Percentiles rank a stretch among this genome's conserved stretches.
These are phyloP conservation scores for Hirschioporus abietinus DNA, from an alignment of 768 basidiomycete species.

Conservation along the genomic window DNA sequence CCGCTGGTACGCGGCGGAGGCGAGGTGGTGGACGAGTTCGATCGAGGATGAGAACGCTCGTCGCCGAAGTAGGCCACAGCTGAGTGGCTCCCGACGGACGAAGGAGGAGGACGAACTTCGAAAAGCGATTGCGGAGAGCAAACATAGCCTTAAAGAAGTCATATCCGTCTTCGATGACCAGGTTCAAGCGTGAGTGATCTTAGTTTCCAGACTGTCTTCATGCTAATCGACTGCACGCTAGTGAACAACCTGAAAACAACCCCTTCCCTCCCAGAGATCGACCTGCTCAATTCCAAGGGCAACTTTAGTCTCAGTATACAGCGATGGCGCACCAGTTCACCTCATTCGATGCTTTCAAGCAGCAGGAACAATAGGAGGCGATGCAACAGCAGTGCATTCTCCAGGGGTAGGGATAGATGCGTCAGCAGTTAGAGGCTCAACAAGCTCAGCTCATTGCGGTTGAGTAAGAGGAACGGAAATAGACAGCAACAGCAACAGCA, in stretches of 20 bases:
- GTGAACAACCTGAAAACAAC: constrained; percentile 24
- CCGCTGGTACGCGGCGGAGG: no score
- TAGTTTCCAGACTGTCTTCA: no score
- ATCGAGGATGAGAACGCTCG: no score
- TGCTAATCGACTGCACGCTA: no score
- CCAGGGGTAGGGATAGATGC: constrained; percentile 65
- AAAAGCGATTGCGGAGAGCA: no score
- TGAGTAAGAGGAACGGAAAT: constrained; percentile 51
- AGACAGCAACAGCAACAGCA: constrained; percentile 51
- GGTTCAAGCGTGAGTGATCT: no score
- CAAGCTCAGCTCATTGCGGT: constrained; percentile 41
- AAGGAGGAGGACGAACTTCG: constrained; percentile 6
- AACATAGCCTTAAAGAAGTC: no score
- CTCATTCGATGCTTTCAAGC: constrained; percentile 90
- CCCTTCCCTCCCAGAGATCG: constrained; percentile 61
- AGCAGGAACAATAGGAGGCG: constrained; percentile 88
- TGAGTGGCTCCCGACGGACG: no score
- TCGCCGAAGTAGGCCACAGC: no score
- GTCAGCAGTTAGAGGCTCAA: constrained; percentile 56
- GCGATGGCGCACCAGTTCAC: constrained; percentile 77
- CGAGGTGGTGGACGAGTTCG: constrained; percentile 24
- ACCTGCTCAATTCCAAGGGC: constrained; percentile 35
- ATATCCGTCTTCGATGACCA: no score
- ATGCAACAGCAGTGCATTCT: constrained; percentile 43
- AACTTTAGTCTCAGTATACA: constrained; percentile 73